Evolutionary conservation across 306 rosid genomes (phyloP), one percentile per base, ranked within the genome.

Genomic region (Parietaria judaica): DNA sequence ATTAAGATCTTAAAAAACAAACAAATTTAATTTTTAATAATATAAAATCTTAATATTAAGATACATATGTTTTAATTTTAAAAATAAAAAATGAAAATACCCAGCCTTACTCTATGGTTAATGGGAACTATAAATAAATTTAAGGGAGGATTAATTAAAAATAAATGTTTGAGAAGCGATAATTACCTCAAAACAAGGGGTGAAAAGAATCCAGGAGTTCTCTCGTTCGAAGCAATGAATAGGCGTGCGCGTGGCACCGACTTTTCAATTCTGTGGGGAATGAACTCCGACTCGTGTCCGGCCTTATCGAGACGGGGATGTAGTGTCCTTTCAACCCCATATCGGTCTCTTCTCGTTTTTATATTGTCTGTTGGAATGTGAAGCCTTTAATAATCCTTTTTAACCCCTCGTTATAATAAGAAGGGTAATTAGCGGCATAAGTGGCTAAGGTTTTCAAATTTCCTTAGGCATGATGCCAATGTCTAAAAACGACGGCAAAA

Each of bases 341-440:
- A 79, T 70, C 94, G 79, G 73, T 94, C 99, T 76, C 76, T 94
- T 83, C 99, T 81, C 39, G 84, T 94, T 76, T 86, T 94, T 69
- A 94, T 70, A 76, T 81, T 88, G 76, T 94, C 99, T 95, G 99
- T 61, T 95, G 97, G 71, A 88, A n/a, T 97, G 78, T 94, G 99
- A 62, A 94, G 82, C 72, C 95, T 94, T 56, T 83, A 88, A 67
- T 81, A 87, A 58, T 84, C 82, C 36, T 84, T 83, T 61, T 80
- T 82, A 67, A 87, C 68, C 95, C 84, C 74, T 47, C 4, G 16
- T 52, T 54, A 69, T 23, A 46, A 63, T 39, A 3, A 3, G 4
- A 7, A 7, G 4, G 7, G 44, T 3, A 39, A 39, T 39, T 39
- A 39, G 44, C 4, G 44, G 7, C 5, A 7, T 3, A 39, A 39